Evolutionary conservation across 176 grass and related monocot species (phyloP), one percentile per base, ranked within the genome.

Genomic region (Aegilops bicornis): DNA sequence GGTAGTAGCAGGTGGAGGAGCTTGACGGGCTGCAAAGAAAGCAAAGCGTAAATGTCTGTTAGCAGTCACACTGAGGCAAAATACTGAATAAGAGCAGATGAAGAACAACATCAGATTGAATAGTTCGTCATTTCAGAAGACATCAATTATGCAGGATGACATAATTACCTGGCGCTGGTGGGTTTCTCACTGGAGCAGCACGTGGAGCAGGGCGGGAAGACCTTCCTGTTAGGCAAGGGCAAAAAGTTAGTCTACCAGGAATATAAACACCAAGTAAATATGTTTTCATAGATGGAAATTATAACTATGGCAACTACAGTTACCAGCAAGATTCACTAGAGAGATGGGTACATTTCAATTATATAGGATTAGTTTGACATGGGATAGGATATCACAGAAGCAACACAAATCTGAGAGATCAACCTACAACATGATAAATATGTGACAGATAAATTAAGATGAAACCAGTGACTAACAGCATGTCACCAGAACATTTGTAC

Each of bases 161-260:
- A 15, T 22, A 27, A 11, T 11, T 91, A 98, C 96, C 96, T 89
- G 88, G 90, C 79, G 92, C 92, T 1, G 93, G 97, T 60, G 93
- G 86, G 75, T 95, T 93, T 47, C 92, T 92, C 66, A 93, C 64
- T 0, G 94, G 85, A 64, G 97, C 92, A 37, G 83, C 78, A 17
- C 97, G 97, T 19, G 97, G 87, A 73, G 92, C 90, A 83, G 94
- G 77, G 40, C 92, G 94, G 25, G 96, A 88, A 4, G 96, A 88
- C 56, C 94, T 90, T 91, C 85, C 94, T 99, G 84, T 37, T 48
- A 78, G 19, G 70, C 4, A 69, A 70, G 25, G 20, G 59, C 3
- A 13, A 79, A 25, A 36, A 7, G 40, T 73, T 25, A 86, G 33
- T 16, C 83, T 29, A 65, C 54, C 24, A 32, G 17, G 20, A 36